Base-by-base conservation (phyloP, 495 filamentous ascomycete species). In the Halenospora varia region DNA sequence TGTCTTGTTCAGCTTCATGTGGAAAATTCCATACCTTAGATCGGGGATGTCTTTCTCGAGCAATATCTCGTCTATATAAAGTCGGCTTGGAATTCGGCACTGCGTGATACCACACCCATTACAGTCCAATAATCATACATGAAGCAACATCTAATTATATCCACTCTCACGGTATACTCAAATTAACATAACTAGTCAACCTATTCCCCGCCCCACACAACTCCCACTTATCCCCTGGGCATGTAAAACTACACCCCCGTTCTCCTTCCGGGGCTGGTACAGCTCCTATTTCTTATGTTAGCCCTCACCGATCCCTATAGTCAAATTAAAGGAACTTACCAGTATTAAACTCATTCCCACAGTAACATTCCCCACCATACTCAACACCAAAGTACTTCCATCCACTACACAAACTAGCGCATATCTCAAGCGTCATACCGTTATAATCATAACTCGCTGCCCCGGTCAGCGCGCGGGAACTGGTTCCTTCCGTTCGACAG, bases 341-440 rank as follows among this genome's bases (percentile, higher is more conserved):
- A 0, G 57, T 51, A 25, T 61, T 63, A 19, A 77, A 69, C 13
- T 41, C 62, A 41, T 70, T 65, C 3, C 73, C 74, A 50, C 64
- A 70, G 64, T 70, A 61, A 67, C 77, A 80, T 56, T 82, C 76
- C 25, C 75, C 64, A 2, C 74, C 73, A 52, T 77, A 82, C 61
- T 82, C 79, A 10, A 75, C 74, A 2, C 73, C 79, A 65, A 68
- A 79, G 50, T 75, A 76, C 18, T 67, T 65, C 47, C 68, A 81
- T 1, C 71, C 74, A 0, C 67, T 69, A 68, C 79, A 82, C 56
- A 73, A 72, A 3, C 47, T 41, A 55, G 71, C 71, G 62, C 79
- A 82, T 2, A 62, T 64, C 57, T 80, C 78, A 10, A 80, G 62
- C 0, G 77, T 81, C 79, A 81, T 82, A 9, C 65, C 62, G 52